phyloP scores from a whole-genome alignment of 2,329 filamentous ascomycete species.

The Niveomyces coronatus region DNA sequence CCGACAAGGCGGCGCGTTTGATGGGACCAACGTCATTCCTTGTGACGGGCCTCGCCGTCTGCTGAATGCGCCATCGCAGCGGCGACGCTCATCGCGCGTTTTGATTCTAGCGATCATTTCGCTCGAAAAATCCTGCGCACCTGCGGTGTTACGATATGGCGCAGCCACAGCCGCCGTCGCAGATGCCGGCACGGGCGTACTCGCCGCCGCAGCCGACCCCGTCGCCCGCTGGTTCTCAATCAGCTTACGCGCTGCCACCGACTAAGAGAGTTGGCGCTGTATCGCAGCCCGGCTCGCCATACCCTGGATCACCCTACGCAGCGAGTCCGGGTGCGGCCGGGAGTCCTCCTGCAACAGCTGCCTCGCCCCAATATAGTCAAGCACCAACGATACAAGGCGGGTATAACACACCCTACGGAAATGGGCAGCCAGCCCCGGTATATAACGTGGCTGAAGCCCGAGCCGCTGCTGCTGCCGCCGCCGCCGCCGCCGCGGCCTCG shows the following conservation, averaged over 20 bases:
- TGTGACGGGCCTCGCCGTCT: conserved; percentile 41
- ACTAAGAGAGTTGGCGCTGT: conserved; percentile 57
- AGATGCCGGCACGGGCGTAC: conserved; percentile 43
- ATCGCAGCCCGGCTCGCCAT: conserved; percentile 57
- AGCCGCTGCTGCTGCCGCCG: conserved; percentile 16
- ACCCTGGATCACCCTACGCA: conserved; percentile 41
- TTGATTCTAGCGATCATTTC: conserved; percentile 3
- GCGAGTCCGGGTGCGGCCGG: conserved; percentile 34
- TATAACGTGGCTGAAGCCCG: conserved; percentile 26
- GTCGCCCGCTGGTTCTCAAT: conserved; percentile 47
- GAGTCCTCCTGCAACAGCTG: conserved; percentile 28
- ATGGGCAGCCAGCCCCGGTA: conserved; percentile 25
- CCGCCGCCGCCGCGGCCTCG: conserved; percentile 22
- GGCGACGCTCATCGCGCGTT: conserved; percentile 8
- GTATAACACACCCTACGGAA: conserved; percentile 29
- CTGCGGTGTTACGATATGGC: conserved; percentile 34
- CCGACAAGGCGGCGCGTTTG: conserved; percentile 22
- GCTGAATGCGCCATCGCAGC: conserved; percentile 24
- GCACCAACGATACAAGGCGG: conserved; percentile 21
- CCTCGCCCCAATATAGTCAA: conserved; percentile 27
- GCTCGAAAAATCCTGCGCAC: conserved; percentile 4
- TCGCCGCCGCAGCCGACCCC: conserved; percentile 53
- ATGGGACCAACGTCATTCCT: conserved; percentile 36
- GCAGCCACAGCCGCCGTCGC: conserved; percentile 49
- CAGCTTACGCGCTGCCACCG: conserved; percentile 50